Conservation (phyloP, 2,329 filamentous ascomycete genomes). For the Neonectria coccinea region DNA sequence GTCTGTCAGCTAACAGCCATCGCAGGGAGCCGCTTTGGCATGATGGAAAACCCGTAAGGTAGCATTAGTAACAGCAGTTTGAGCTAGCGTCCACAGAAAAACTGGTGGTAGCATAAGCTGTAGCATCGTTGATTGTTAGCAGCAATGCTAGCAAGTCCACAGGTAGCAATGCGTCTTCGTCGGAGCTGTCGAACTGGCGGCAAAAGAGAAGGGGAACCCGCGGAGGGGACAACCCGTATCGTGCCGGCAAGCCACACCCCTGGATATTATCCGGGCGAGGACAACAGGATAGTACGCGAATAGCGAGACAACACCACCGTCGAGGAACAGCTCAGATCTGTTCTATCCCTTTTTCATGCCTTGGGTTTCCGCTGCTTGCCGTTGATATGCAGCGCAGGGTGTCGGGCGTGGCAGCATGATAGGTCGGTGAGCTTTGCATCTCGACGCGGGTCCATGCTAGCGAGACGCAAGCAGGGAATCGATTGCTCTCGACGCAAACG, state of each 20-base stretch:
- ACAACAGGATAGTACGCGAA: not conserved
- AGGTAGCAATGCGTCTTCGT: not conserved
- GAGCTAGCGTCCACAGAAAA: too few species aligned
- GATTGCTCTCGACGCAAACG: conserved; percentile 9
- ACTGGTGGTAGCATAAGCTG: not conserved
- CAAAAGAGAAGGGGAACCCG: not conserved
- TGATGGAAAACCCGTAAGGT: not conserved
- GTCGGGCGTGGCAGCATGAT: conserved; percentile 14
- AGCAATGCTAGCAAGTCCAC: not conserved
- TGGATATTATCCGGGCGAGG: conserved; percentile 1
- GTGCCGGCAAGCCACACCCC: not conserved
- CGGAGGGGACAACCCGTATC: conserved; percentile 6
- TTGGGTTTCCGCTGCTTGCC: conserved; percentile 41
- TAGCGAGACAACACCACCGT: not conserved
- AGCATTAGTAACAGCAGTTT: not conserved
- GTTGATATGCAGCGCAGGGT: conserved; percentile 25
- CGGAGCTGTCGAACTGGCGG: not conserved
- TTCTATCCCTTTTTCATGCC: conserved; percentile 30
- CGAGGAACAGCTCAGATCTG: not conserved
- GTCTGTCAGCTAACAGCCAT: not conserved
- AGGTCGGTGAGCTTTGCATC: conserved; percentile 10
- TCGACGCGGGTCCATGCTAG: not conserved
- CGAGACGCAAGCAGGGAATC: conserved; percentile 11
- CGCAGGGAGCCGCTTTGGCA: not conserved
- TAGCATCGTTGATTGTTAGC: not conserved